phyloP scores from a whole-genome alignment of 805 yeast species.

The Scheffersomyces ergatensis region DNA sequence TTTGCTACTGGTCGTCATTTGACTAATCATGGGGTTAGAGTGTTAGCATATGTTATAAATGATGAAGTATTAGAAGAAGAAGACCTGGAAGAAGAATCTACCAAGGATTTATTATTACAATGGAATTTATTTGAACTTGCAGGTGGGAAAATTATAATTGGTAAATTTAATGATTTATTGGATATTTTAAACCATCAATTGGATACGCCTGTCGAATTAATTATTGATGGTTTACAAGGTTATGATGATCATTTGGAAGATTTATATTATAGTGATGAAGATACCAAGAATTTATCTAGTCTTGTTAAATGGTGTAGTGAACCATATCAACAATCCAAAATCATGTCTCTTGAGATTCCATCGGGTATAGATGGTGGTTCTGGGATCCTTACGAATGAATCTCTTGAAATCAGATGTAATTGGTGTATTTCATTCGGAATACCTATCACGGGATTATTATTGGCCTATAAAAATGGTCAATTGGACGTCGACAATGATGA shows the following conservation, averaged over 20 bases:
- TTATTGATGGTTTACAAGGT: constrained; percentile 84
- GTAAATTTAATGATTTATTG: constrained; percentile 35
- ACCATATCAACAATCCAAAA: constrained; percentile 37
- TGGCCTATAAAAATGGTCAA: constrained; percentile 57
- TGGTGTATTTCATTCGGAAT: constrained; percentile 71
- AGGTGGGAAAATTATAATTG: constrained; percentile 63
- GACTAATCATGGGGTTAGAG: constrained; percentile 69
- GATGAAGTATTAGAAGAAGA: constrained; percentile 34
- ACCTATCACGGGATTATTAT: constrained; percentile 62
- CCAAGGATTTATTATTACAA: constrained; percentile 48
- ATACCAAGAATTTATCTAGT: constrained; percentile 30
- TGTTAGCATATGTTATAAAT: constrained; percentile 48
- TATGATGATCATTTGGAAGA: constrained; percentile 69
- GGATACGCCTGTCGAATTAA: constrained; percentile 74
- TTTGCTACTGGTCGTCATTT: constrained; percentile 78
- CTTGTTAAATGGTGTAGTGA: constrained; percentile 69
- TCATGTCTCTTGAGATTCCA: constrained; percentile 75
- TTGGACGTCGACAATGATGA: constrained; percentile 36
- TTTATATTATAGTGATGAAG: constrained; percentile 33
- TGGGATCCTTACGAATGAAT: constrained; percentile 45
- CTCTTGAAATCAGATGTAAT: constrained; percentile 38
- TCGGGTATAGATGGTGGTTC: constrained; percentile 83
- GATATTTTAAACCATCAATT: constrained; percentile 40
- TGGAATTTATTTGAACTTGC: constrained; percentile 51
- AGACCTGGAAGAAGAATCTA: constrained; percentile 36